These are phyloP conservation scores for Entomortierella beljakovae DNA, from an alignment of 192 early-diverging fungal genomes.

Conservation along the genomic window DNA sequence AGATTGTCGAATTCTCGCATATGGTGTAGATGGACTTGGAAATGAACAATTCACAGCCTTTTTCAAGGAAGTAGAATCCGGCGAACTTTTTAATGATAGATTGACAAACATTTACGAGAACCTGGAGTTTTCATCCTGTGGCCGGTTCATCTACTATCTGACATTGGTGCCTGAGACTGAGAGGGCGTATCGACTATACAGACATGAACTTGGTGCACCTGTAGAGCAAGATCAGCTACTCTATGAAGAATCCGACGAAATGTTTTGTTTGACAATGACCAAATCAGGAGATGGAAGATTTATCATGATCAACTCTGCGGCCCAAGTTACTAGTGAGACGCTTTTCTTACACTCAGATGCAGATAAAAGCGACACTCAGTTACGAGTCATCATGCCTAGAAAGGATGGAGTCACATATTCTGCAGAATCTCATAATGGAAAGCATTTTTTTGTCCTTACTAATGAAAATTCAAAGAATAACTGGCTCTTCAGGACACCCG, in stretches of 20 bases:
- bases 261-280: slow-evolving; percentile 68
- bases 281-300: slow-evolving; percentile 65
- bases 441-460: slow-evolving; percentile 69
- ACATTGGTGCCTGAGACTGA: slow-evolving; percentile 61
- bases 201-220: slow-evolving; percentile 59
- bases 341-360: slow-evolving; percentile 55
- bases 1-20: slow-evolving; percentile 64
- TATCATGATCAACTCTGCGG: slow-evolving; percentile 62
- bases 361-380: slow-evolving; percentile 26
- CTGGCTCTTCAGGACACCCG: slow-evolving; percentile 66
- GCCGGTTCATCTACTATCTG: slow-evolving; percentile 62
- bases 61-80: slow-evolving; percentile 61
- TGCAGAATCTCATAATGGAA: slow-evolving; percentile 58
- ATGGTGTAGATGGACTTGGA: slow-evolving; percentile 64
- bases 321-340: slow-evolving; percentile 69
- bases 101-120: slow-evolving; percentile 64
- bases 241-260: slow-evolving; percentile 70
- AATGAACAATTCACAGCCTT: slow-evolving; percentile 64
- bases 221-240: slow-evolving; percentile 55
- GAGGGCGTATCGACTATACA: slow-evolving; percentile 61
- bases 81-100: slow-evolving; percentile 55
- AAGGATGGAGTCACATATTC: slow-evolving; percentile 62
- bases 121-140: slow-evolving; percentile 68
- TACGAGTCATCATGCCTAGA: slow-evolving; percentile 59
- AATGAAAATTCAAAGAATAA: slow-evolving; percentile 69